Conservation (phyloP, 371 early-diverging fungal species). For the Entomophthora muscae region DNA sequence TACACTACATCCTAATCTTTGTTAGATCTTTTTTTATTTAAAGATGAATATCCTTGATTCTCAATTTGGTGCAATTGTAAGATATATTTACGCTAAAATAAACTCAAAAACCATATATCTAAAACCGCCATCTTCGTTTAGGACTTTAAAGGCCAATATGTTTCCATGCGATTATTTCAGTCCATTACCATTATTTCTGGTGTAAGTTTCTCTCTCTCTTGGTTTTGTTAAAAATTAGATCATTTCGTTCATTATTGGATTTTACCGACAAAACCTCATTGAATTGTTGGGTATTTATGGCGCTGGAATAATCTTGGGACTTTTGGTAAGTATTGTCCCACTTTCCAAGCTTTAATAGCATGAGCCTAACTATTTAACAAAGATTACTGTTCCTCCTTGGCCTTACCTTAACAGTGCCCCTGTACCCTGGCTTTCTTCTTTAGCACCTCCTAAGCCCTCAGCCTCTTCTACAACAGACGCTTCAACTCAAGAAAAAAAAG, state of each 20-base stretch:
- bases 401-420: neutral
- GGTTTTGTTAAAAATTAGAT: neutral
- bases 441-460: no score
- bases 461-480: no score
- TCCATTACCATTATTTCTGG: neutral
- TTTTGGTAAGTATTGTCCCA: neutral
- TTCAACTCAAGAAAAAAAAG: no score
- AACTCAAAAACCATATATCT: neutral
- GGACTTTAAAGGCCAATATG: neutral
- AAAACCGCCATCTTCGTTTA: neutral
- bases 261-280: neutral
- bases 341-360: neutral
- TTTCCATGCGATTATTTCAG: neutral
- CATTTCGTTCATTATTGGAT: neutral
- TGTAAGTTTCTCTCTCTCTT: neutral
- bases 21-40: no score
- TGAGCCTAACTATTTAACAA: neutral
- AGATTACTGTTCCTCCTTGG: neutral
- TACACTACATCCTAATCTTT: neutral
- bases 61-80: neutral
- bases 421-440: neutral
- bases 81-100: neutral
- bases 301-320: neutral
- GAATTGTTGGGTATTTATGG: neutral
- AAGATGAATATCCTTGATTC: neutral